Evolutionary conservation across 2,329 filamentous ascomycete species (phyloP), one percentile per base, ranked within the genome.

Genomic region (Endoconidiophora polonica): DNA sequence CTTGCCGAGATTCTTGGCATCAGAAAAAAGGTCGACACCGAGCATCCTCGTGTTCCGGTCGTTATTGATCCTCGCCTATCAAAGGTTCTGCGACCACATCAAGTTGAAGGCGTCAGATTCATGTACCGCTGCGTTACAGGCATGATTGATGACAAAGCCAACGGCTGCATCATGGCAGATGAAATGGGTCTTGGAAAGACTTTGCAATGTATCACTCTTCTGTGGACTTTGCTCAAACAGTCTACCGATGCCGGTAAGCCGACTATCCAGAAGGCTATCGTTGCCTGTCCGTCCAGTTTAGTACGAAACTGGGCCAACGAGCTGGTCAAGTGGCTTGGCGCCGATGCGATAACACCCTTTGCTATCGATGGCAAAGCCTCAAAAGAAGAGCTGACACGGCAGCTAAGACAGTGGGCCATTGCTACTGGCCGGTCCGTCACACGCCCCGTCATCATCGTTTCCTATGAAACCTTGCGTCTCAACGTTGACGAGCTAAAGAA

Each of bases 141-240:
- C n/a, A 74, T 96, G 72, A 84, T 96, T 50, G 91, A 96, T 58
- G 75, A 83, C 37, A 90, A 90, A 58, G 91, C 91, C 45, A 85
- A 95, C 63, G 91, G 91, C 2, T 98, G 91, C 65, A 98, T 98
- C 62, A 98, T 98, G 91, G 91, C 91, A 48, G 91, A 98, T 62
- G 91, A 95, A 62, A 98, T 98, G 91, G 91, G 91, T 58, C 69
- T 98, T 26, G 91, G 91, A 51, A 98, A 98, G 68, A 98, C 91
- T 16, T 67, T 98, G 41, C 91, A 98, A 69, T 98, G 91, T 64
- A 98, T 98, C 59, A 77, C 91, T 0, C 73, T 98, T 46, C 81
- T 98, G 72, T 98, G 91, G 91, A 98, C 91, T 1, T 67, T 98
- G 1, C 68, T 98, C 14, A 96, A 95, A 63, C 91, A 98, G 61